Evolutionary conservation across 2,329 filamentous ascomycete species (phyloP).

Genomic region (Aphanocladium album): DNA sequence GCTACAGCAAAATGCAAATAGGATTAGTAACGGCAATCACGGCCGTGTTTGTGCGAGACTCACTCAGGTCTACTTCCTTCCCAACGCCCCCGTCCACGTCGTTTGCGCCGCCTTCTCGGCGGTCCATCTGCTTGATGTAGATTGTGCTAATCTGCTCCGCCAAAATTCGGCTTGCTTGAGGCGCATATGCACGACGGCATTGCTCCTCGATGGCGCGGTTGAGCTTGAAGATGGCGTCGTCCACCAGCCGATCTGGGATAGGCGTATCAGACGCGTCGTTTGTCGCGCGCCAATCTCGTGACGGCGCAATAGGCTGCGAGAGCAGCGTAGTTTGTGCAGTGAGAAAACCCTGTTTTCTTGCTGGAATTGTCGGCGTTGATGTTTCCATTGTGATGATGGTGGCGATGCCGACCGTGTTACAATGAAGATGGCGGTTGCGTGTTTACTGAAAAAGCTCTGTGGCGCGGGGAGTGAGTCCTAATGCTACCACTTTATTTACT

Average conservation of each 20-base stretch:
- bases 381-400: neutral
- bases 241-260: slow-evolving; percentile 45
- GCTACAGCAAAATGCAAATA: slow-evolving; percentile 25
- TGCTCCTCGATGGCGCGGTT: slow-evolving; percentile 62
- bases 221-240: slow-evolving; percentile 53
- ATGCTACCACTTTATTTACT: neutral
- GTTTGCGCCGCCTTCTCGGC: slow-evolving; percentile 30
- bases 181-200: slow-evolving; percentile 58
- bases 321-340: slow-evolving; percentile 58
- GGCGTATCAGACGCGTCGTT: slow-evolving; percentile 38
- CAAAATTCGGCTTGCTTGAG: slow-evolving; percentile 64
- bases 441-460: neutral
- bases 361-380: slow-evolving; percentile 49
- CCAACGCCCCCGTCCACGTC: slow-evolving; percentile 33
- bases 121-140: slow-evolving; percentile 48
- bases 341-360: slow-evolving; percentile 62
- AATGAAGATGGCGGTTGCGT: neutral
- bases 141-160: slow-evolving; percentile 67
- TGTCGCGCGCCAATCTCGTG: slow-evolving; percentile 45
- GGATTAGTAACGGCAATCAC: neutral
- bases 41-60: slow-evolving; percentile 14
- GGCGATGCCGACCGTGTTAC: neutral
- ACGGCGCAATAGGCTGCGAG: slow-evolving; percentile 52
- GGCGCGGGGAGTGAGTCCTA: neutral
- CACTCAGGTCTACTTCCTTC: slow-evolving; percentile 42